These are phyloP conservation scores for Umbelopsis isabellina DNA, from an alignment of 192 early-diverging fungal genomes.

Conservation along the genomic window DNA sequence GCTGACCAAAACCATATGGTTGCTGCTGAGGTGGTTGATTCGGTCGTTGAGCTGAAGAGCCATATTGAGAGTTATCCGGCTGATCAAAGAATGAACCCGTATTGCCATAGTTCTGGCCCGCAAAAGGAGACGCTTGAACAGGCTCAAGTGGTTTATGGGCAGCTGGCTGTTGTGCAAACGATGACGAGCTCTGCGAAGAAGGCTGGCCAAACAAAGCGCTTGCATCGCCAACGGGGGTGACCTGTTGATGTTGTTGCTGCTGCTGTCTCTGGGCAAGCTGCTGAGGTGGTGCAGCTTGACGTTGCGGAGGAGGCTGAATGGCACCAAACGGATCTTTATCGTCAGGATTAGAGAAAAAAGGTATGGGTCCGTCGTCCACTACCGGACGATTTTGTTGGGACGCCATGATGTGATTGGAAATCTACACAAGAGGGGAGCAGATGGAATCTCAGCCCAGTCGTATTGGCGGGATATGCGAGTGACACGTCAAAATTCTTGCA, in stretches of 20 bases:
- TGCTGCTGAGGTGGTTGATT: not conserved
- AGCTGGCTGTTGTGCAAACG: not conserved
- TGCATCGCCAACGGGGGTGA: not conserved
- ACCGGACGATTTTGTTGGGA: slow-evolving; percentile 10
- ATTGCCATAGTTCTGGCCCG: not conserved
- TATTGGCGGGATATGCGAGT: slow-evolving; percentile 5
- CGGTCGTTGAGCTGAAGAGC: not conserved
- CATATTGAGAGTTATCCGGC: not conserved
- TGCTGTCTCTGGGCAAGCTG: too few species aligned
- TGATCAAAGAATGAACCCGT: slow-evolving; percentile 12
- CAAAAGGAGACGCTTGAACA: slow-evolving; percentile 2
- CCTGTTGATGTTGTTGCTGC: not conserved
- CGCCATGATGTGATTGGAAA: slow-evolving; percentile 10
- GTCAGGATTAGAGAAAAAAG: slow-evolving; percentile 5
- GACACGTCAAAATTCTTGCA: slow-evolving; percentile 18
- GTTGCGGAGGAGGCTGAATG: slow-evolving; percentile 6
- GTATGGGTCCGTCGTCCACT: slow-evolving; percentile 18
- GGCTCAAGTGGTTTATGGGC: not conserved
- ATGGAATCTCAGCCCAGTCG: slow-evolving; percentile 14
- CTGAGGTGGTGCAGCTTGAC: not conserved
- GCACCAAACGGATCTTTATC: slow-evolving; percentile 19
- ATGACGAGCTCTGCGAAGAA: not conserved
- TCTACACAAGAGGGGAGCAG: slow-evolving; percentile 14
- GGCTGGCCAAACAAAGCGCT: slow-evolving; percentile 4
- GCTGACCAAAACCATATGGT: not conserved